Evolutionary conservation across 2,329 filamentous ascomycete species (phyloP).

Genomic region (Pseudopyrenochaeta lycopersici): DNA sequence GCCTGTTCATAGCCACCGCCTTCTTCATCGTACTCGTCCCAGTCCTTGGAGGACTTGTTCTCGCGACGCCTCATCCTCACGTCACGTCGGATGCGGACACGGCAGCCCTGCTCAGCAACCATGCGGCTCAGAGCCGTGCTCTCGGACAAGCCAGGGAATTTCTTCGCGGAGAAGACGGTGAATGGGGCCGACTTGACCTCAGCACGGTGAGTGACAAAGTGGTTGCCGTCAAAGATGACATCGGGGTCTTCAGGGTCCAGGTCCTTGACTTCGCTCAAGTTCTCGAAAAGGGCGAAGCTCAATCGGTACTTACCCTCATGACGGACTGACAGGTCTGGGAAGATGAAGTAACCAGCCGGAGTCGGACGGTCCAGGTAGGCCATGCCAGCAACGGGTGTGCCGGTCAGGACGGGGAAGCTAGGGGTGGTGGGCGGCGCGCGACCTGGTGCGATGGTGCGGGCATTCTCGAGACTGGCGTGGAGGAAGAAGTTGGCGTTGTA

Average conservation of each 20-base stretch:
- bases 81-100: conserved; percentile 93
- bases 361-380: conserved; percentile 89
- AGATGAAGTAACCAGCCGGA: conserved; percentile 91
- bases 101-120: conserved; percentile 95
- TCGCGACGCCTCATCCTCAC: conserved; percentile 89
- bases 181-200: conserved; percentile 90
- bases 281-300: conserved; percentile 92
- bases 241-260: conserved; percentile 66
- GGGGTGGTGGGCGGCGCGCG: conserved; percentile 72
- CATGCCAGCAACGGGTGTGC: conserved; percentile 94
- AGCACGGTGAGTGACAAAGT: conserved; percentile 82
- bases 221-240: conserved; percentile 51
- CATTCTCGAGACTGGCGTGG: conserved; percentile 86
- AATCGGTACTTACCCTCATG: conserved; percentile 95
- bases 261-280: conserved; percentile 86
- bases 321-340: conserved; percentile 93
- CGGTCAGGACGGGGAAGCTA: conserved; percentile 85
- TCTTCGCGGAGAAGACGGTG: conserved; percentile 94
- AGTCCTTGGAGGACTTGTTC: conserved; percentile 72
- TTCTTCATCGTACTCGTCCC: conserved; percentile 71
- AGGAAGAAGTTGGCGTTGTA: conserved; percentile 99
- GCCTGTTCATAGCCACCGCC: conserved; percentile 56
- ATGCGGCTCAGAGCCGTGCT: conserved; percentile 89
- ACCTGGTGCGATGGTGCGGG: conserved; percentile 82
- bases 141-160: conserved; percentile 92